Conservation (phyloP, 2,329 filamentous ascomycete genomes). For the Fusarium oligoseptatum region DNA sequence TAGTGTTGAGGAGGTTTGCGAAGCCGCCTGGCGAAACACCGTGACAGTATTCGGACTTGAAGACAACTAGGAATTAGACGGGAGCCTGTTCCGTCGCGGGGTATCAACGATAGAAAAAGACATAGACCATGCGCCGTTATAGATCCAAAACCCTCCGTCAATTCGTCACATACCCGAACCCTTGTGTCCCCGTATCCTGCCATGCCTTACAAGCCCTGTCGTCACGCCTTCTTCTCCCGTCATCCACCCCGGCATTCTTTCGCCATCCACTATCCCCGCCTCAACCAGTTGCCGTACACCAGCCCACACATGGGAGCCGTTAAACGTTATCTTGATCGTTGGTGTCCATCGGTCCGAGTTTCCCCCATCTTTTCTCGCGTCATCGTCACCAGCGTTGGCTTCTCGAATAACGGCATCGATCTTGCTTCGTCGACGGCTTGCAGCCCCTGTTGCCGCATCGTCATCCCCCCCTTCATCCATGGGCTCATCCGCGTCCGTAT, state of each 20-base stretch:
- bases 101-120: slow-evolving; percentile 50
- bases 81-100: slow-evolving; percentile 29
- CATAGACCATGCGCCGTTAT: slow-evolving; percentile 41
- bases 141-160: slow-evolving; percentile 22
- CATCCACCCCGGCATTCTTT: slow-evolving; percentile 90
- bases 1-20: slow-evolving; percentile 83
- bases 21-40: slow-evolving; percentile 88
- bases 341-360: slow-evolving; percentile 51
- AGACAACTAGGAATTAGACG: slow-evolving; percentile 44
- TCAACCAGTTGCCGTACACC: slow-evolving; percentile 85
- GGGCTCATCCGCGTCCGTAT: slow-evolving; percentile 35
- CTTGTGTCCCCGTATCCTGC: slow-evolving; percentile 72
- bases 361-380: slow-evolving; percentile 42
- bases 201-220: slow-evolving; percentile 75
- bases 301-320: slow-evolving; percentile 83
- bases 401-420: slow-evolving; percentile 53
- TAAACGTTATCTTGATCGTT: slow-evolving; percentile 73
- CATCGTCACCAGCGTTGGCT: slow-evolving; percentile 40
- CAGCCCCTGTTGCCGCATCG: slow-evolving; percentile 16
- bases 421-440: slow-evolving; percentile 49
- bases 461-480: slow-evolving; percentile 42
- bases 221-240: slow-evolving; percentile 88
- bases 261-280: slow-evolving; percentile 79
- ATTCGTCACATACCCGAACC: slow-evolving; percentile 64
- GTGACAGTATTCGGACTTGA: slow-evolving; percentile 81